Evolutionary conservation across 2,329 filamentous ascomycete genomes (phyloP), one percentile per base, ranked within the genome.

Genomic region (Epichloe festucae): DNA sequence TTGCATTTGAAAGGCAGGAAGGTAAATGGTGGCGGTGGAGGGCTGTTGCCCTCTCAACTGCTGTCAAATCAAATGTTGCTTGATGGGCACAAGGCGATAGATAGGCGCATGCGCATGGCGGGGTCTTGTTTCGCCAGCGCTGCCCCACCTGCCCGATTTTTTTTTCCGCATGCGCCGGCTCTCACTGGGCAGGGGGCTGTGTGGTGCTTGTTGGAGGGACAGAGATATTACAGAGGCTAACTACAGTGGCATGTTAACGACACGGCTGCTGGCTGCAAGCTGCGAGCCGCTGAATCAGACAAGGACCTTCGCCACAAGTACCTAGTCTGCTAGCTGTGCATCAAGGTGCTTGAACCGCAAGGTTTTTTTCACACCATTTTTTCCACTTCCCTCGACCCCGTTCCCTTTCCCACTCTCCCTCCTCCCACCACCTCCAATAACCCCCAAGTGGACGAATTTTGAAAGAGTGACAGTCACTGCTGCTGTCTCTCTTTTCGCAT

Each of bases 381-480:
- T 54, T 52, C 49, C 52, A 46, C 45, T 41, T 55, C 52, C 56
- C 46, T 52, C 48, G 46, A 35, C 49, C 45, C 21, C 58, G 54
- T 58, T 53, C 59, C 58, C 56, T 58, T 58, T 58, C 58, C 57
- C 57, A 56, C 57, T 58, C 58, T 59, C 57, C 58, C 55, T 58
- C 40, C 14, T 57, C 55, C 53, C 48, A 49, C 48, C 50, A 48
- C 49, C 54, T 51, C 55, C 54, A 49, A 57, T 49, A 55, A 56
- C 52, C 52, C 54, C 53, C 61, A 62, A 67, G 66, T 50, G 60
- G 65, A 67, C 65, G 63, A 63, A 63, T 65, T 61, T 63, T 46
- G 17, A 12, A 61, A 66, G 65, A 68, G 65, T 63, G 67, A 60
- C 67, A 68, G 67, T 68, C 67, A 67, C 66, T 68, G 60, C 62